phyloP scores from a whole-genome alignment of 352 stramenopile genomes.

The Blastocystis sp. region DNA sequence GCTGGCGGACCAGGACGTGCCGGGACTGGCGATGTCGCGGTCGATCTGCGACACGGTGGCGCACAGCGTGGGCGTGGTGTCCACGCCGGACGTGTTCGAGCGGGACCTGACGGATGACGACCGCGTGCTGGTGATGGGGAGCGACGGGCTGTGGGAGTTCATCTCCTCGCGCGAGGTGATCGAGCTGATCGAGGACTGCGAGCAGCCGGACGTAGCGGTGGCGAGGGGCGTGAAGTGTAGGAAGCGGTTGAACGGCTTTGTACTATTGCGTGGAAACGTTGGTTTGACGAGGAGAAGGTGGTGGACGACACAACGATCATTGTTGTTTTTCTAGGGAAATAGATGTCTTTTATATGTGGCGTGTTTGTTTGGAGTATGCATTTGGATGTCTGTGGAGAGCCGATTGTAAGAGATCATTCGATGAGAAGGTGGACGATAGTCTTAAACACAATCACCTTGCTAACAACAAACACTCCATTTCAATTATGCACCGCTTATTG shows the following conservation, averaged over 20 bases:
- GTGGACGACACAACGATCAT: slow-evolving; percentile 97
- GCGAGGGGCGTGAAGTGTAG: neutral
- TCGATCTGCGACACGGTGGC: slow-evolving; percentile 88
- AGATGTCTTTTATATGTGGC: neutral
- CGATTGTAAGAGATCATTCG: neutral
- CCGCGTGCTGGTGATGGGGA: slow-evolving; percentile 81
- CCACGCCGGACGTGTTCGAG: slow-evolving; percentile 83
- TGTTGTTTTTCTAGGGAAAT: slow-evolving; percentile 76
- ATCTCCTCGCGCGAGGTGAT: slow-evolving; percentile 86
- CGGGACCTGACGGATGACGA: slow-evolving; percentile 67
- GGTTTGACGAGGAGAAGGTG: slow-evolving; percentile 96
- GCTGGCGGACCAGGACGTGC: slow-evolving; percentile 93
- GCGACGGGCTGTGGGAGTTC: slow-evolving; percentile 96
- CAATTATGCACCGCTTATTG: slow-evolving; percentile 63
- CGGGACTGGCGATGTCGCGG: slow-evolving; percentile 88
- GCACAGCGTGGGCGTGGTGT: slow-evolving; percentile 83
- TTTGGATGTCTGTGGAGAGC: neutral
- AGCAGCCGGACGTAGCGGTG: slow-evolving; percentile 61
- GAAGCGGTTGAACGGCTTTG: neutral
- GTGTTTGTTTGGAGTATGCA: neutral
- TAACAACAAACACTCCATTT: neutral
- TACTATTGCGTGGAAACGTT: slow-evolving; percentile 65
- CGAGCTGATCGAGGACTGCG: slow-evolving; percentile 83
- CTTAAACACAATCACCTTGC: no score
- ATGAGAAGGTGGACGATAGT: neutral